These are phyloP conservation scores for Fraxinus xanthoxyloides DNA, from an alignment of 305 asterid species.

Conservation along the genomic window DNA sequence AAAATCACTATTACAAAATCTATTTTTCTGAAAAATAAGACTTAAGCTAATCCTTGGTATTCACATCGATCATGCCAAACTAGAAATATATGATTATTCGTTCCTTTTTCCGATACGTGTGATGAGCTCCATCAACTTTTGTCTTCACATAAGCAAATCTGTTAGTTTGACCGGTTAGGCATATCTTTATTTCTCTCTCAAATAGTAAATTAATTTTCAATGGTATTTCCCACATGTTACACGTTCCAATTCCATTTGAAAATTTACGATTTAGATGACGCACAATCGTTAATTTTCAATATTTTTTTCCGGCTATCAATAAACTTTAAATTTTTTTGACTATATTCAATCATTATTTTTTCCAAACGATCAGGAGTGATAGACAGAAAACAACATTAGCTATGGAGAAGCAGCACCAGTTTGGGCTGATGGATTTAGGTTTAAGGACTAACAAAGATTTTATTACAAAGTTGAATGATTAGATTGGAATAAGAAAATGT, in stretches of 20 bases:
- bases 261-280: not conserved
- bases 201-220: not conserved
- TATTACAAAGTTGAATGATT: not conserved
- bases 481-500: not conserved
- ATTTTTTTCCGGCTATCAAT: not conserved
- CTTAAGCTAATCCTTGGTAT: not conserved
- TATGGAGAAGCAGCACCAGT: not conserved
- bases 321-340: not conserved
- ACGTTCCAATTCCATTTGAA: not conserved
- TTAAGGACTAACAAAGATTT: not conserved
- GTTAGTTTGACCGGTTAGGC: not conserved
- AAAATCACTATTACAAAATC: not conserved
- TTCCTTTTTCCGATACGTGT: too few relatives aligned
- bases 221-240: not conserved
- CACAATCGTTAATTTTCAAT: too few relatives aligned
- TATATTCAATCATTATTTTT: too few relatives aligned
- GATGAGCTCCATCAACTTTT: not conserved
- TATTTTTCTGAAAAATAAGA: too few relatives aligned
- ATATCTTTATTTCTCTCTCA: too few relatives aligned
- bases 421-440: not conserved
- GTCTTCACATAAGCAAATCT: not conserved
- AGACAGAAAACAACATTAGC: not conserved
- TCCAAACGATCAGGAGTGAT: not conserved
- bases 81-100: too few relatives aligned
- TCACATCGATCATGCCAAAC: not conserved